Evolutionary conservation across 2,329 filamentous ascomycete species (phyloP).

Genomic region (Amesomyces nigricolor): DNA sequence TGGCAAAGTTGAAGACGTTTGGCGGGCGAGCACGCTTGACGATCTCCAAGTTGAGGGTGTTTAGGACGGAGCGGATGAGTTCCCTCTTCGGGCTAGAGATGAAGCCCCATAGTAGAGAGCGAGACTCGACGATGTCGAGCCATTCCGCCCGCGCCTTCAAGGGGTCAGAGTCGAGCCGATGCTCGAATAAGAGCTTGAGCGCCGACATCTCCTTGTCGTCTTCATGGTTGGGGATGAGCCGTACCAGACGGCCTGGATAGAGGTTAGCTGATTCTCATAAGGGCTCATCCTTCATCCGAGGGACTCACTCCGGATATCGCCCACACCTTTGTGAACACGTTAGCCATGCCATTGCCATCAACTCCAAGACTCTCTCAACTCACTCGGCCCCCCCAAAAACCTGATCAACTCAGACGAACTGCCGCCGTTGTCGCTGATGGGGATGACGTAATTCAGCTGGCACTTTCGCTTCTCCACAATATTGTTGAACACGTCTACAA

Average conservation of each 20-base stretch:
- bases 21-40: conserved; percentile 68
- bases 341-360: neutral
- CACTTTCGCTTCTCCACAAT: conserved; percentile 60
- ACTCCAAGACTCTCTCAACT: conserved; percentile 28
- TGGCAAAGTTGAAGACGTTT: conserved; percentile 71
- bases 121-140: conserved; percentile 82
- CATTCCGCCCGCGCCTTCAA: conserved; percentile 67
- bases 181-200: conserved; percentile 80
- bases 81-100: conserved; percentile 69
- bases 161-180: conserved; percentile 64
- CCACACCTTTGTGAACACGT: conserved; percentile 38
- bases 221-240: conserved; percentile 70
- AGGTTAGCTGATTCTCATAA: neutral
- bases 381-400: conserved; percentile 89
- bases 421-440: conserved; percentile 93
- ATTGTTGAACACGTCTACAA: conserved; percentile 81
- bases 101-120: conserved; percentile 67
- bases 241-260: conserved; percentile 64
- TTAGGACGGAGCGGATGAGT: conserved; percentile 70
- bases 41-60: conserved; percentile 70
- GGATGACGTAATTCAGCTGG: conserved; percentile 77
- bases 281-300: neutral
- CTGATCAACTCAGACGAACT: conserved; percentile 90
- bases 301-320: conserved; percentile 65
- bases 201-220: conserved; percentile 61